Base-by-base conservation (phyloP, 2,329 filamentous ascomycete species). In the Leptodontidium sp. region DNA sequence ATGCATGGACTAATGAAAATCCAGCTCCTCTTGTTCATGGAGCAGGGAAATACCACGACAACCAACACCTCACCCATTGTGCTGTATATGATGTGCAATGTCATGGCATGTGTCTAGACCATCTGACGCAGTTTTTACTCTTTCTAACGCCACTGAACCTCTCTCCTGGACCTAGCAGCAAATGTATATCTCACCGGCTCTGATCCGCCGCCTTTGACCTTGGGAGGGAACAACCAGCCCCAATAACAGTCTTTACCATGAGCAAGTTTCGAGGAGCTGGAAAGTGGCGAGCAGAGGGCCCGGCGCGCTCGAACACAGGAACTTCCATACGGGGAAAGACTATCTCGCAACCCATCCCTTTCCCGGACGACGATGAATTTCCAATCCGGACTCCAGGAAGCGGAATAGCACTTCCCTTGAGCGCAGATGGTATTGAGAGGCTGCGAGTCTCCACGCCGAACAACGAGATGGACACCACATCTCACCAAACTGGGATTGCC, bases 351-450 rank as follows among this genome's bases (percentile, higher is more conserved):
- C 88, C 88, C 15, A 90, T 90, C 59, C 87, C 87, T 1, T 85
- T 90, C 66, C 72, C 81, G 50, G 85, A 87, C 68, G 85, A 84
- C 73, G 82, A 88, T 70, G 86, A 88, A 68, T 86, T 88, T 72
- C 83, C 85, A 12, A 84, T 86, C 59, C 80, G 83, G 62, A 82
- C 81, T 38, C 82, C 82, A 1, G 82, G 80, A 11, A 75, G 81
- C 6, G 76, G 76, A 38, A 79, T 81, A 49, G 78, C 79, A 32
- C 77, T 77, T 2, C 77, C 77, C n/a, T 66, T 79, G 14, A 74
- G 76, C n/a, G 77, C 65, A 38, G 72, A 74, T 17, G 58, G 61
- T 5, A 43, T 67, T 12, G 74, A 76, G 29, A 68, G 62, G 53
- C 35, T 70, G 29, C 66, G 72, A 65, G 49, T 52, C 2, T 73